Evolutionary conservation across 306 rosid genomes (phyloP), one percentile per base, ranked within the genome.

Genomic region (Cicer chorassanicum): DNA sequence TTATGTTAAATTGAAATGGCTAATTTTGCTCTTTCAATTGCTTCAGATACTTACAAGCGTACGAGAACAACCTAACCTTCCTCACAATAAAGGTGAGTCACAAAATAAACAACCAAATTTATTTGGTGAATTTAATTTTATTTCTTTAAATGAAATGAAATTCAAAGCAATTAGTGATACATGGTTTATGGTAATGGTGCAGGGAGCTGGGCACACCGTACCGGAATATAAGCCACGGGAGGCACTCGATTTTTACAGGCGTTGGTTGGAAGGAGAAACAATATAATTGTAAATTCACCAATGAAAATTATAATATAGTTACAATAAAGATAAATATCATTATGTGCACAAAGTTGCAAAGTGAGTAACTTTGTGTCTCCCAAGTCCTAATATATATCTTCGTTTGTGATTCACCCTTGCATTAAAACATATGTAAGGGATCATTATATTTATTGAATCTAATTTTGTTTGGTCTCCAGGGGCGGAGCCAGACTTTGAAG

Each of bases 141-240:
- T 50, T 69, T 69, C 15, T n/a, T 24, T 7, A 68, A 24, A 16
- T 43, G 13, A 46, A 18, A 15, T 43, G 13, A 53, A 43, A 64
- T 50, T 50, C 1, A 50, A 50, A 50, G 21, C 9, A 6, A 50
- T 6, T 50, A 1, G 15, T 50, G 29, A 21, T 19, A 36, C 7
- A 54, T 54, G 14, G 39, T 14, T 36, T 36, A 15, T 67, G 45
- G 19, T 21, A 13, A 21, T 42, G 21, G 40, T 80, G 74, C 77
- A 88, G 97, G 96, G 96, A 55, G 81, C 96, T 2, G 96, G 97
- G 11, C 96, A 88, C 67, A 89, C 96, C 0, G 97, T 89, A 5
- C 93, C 97, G 1, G 93, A 89, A 73, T 92, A 88, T 73, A 92
- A 92, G 65, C 96, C 96, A 0, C 72, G 55, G 15, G 96, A 92